These are phyloP conservation scores for Epichloe sp. DNA, from an alignment of 2,329 filamentous ascomycete genomes.

Conservation along the genomic window DNA sequence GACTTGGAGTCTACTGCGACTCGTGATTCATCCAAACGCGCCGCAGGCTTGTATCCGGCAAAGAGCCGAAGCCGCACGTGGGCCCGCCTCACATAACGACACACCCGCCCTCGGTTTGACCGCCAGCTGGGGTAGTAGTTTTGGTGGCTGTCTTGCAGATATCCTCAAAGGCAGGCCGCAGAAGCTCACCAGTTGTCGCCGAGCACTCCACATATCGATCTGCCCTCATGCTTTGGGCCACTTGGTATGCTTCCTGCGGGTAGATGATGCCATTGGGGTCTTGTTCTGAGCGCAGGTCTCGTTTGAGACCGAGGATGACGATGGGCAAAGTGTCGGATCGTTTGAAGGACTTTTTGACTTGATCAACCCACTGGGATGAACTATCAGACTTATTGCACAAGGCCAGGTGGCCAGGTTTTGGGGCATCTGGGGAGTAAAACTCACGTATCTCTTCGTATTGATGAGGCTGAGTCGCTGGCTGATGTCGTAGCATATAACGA, in stretches of 20 bases:
- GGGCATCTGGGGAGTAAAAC: conserved; percentile 12
- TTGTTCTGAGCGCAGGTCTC: conserved; percentile 43
- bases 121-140: conserved; percentile 31
- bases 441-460: conserved; percentile 42
- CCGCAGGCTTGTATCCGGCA: background rate
- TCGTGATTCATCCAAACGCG: background rate
- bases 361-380: conserved; percentile 40
- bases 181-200: conserved; percentile 44
- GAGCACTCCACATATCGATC: conserved; percentile 55
- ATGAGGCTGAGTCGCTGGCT: conserved; percentile 43
- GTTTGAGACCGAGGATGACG: conserved; percentile 45
- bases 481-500: conserved; percentile 50
- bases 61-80: too few relatives aligned
- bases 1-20: background rate
- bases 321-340: conserved; percentile 37
- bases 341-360: conserved; percentile 35
- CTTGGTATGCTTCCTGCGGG: conserved; percentile 45
- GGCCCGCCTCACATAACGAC: conserved; percentile 28
- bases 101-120: conserved; percentile 44
- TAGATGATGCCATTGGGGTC: conserved; percentile 49
- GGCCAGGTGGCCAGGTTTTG: conserved; percentile 3
- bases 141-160: conserved; percentile 42
- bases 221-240: conserved; percentile 44
- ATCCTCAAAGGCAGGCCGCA: conserved; percentile 46
- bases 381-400: background rate